A percentile compares a stretch with the other conserved stretches of the same genome.
These are phyloP conservation scores for Pseudopyrenochaeta lycopersici DNA, from an alignment of 2,329 filamentous ascomycete genomes.

Conservation along the genomic window DNA sequence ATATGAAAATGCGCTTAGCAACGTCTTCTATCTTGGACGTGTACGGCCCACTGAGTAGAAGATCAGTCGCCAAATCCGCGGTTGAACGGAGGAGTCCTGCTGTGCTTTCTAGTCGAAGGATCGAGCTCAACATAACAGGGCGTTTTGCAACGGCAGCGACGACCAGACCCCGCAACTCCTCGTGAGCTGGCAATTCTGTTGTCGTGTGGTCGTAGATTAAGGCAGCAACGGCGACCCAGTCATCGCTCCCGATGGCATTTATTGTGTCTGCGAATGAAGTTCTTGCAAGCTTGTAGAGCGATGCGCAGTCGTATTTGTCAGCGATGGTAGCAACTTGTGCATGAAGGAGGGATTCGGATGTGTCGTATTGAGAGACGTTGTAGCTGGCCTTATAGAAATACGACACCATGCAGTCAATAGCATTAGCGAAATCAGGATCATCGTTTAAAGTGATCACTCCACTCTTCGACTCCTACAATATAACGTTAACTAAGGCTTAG, in stretches of 20 bases:
- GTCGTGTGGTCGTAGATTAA: slow-evolving; percentile 27
- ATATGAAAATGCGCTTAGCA: slow-evolving; percentile 12
- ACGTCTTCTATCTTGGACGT: slow-evolving; percentile 8
- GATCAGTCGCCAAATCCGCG: slow-evolving; percentile 26
- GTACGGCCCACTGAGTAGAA: slow-evolving; percentile 19
- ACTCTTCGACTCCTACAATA: slow-evolving; percentile 20
- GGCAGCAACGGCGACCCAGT: slow-evolving; percentile 25
- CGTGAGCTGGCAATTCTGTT: slow-evolving; percentile 17
- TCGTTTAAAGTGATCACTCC: slow-evolving; percentile 24
- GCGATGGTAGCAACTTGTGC: slow-evolving; percentile 27
- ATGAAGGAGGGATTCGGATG: slow-evolving; percentile 24
- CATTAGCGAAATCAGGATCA: slow-evolving; percentile 23
- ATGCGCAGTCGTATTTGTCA: slow-evolving; percentile 32
- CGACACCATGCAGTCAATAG: slow-evolving; percentile 34
- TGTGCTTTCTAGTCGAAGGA: slow-evolving; percentile 11
- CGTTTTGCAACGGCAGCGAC: slow-evolving; percentile 11
- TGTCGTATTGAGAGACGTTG: slow-evolving; percentile 15
- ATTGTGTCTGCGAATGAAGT: slow-evolving; percentile 19
- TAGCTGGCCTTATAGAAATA: slow-evolving; percentile 30
- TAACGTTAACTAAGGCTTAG: too few species aligned
- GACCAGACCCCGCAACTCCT: slow-evolving; percentile 17
- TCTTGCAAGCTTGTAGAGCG: slow-evolving; percentile 26
- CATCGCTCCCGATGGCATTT: slow-evolving; percentile 13
- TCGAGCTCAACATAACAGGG: slow-evolving; percentile 5
- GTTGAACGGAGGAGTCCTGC: slow-evolving; percentile 22